phyloP scores from a whole-genome alignment of 352 stramenopile species.

The Thalassiosira mediterranea region DNA sequence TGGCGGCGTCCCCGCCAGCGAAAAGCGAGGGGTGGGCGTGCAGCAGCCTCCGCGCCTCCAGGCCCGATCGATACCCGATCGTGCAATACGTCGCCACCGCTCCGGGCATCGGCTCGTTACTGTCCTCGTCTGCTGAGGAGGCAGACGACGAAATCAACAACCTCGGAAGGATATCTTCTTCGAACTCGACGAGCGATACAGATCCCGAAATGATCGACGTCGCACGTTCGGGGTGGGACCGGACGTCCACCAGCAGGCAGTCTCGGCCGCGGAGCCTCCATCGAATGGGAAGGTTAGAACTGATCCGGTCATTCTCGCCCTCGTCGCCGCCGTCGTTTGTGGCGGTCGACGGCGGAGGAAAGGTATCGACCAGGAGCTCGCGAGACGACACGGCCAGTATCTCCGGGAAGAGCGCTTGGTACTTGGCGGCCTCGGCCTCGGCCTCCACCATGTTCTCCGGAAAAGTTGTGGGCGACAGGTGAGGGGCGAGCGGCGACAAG shows the following conservation, averaged over 20 bases:
- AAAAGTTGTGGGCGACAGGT: no score
- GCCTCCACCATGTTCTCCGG: no score
- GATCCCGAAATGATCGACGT: conserved; percentile 59
- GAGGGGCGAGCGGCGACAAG: no score
- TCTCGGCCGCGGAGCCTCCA: conserved; percentile 9
- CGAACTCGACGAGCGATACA: conserved; percentile 45
- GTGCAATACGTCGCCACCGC: conserved; percentile 59
- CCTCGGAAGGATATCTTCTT: conserved; percentile 13
- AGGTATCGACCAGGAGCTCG: conserved; percentile 6
- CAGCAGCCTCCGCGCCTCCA: conserved; percentile 41
- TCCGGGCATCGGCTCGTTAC: conserved; percentile 6
- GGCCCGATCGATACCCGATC: conserved; percentile 60
- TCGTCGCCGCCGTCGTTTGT: conserved; percentile 6
- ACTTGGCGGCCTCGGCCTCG: conserved; percentile 4
- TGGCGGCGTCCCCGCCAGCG: not conserved
- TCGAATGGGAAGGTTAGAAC: not conserved
- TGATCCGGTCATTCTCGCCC: no score
- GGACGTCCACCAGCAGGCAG: conserved; percentile 40
- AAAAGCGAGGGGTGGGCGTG: conserved; percentile 31
- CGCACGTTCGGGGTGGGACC: conserved; percentile 30
- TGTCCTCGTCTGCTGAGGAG: not conserved
- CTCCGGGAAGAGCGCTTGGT: conserved; percentile 12
- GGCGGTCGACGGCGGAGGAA: not conserved
- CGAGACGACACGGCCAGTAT: conserved; percentile 6
- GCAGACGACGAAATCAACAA: no score